Conservation (phyloP, 1,139 yeast species). For the Debaryomycetaceae sp. region DNA sequence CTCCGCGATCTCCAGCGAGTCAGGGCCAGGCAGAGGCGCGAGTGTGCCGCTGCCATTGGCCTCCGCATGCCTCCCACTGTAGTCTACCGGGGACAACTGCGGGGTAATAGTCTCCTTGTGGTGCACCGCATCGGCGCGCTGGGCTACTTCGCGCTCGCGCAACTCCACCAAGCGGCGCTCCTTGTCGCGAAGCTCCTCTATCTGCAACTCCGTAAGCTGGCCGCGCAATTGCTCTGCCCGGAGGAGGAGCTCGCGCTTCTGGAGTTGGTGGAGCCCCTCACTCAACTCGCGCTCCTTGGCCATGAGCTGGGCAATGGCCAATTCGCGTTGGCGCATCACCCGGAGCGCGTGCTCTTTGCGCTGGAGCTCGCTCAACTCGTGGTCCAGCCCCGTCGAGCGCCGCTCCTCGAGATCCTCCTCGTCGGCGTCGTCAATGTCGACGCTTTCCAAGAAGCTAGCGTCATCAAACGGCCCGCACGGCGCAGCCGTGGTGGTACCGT, state of each 20-base stretch:
- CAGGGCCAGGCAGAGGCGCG: too few relatives aligned
- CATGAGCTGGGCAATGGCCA: conserved; percentile 6
- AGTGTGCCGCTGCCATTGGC: too few relatives aligned
- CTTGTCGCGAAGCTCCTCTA: conserved; percentile 9
- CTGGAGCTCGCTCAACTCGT: conserved; percentile 8
- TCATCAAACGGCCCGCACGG: conserved; percentile 2
- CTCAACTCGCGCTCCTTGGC: conserved; percentile 5
- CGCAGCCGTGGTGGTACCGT: too few relatives aligned
- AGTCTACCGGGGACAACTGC: too few relatives aligned
- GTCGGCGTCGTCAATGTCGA: conserved; percentile 2
- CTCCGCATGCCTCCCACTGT: too few relatives aligned
- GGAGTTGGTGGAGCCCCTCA: conserved; percentile 7
- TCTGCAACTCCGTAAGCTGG: conserved; percentile 6
- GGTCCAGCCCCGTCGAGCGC: too few relatives aligned
- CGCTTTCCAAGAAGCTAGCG: conserved; percentile 1
- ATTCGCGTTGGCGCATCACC: conserved; percentile 1
- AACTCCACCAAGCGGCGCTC: conserved; percentile 6
- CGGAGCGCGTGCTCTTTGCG: conserved; percentile 3
- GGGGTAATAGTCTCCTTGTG: too few relatives aligned
- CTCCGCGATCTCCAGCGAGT: not conserved
- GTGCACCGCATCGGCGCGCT: not conserved
- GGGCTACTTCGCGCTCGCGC: not conserved
- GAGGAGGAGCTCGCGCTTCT: conserved; percentile 7
- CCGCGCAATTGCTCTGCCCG: conserved; percentile 7
- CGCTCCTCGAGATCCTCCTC: conserved; percentile 2